These are phyloP conservation scores for Jackrogersella multiformis DNA, from an alignment of 495 filamentous ascomycete genomes.

Conservation along the genomic window DNA sequence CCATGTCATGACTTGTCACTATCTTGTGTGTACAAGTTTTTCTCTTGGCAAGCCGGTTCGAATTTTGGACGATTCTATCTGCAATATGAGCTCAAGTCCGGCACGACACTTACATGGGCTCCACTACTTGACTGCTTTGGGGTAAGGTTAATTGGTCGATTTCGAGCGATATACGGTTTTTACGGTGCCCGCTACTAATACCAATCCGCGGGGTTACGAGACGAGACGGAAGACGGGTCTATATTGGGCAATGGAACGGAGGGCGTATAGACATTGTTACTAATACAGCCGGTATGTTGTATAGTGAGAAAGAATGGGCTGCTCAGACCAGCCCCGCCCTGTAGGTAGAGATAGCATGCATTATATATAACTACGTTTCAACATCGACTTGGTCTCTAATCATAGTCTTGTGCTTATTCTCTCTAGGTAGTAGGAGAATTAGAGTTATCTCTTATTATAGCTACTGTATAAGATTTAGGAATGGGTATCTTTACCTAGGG, in stretches of 20 bases:
- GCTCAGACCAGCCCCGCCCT: neutral
- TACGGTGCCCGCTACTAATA: conserved; percentile 12
- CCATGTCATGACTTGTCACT: conserved; percentile 16
- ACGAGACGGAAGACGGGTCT: neutral
- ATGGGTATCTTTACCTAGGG: too few relatives aligned
- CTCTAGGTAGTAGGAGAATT: too few relatives aligned
- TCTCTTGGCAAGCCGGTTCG: conserved; percentile 14
- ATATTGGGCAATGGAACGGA: neutral
- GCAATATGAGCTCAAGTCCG: conserved; percentile 1
- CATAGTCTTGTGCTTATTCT: too few relatives aligned
- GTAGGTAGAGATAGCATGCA: conserved; percentile 17
- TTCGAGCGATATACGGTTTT: conserved; percentile 11
- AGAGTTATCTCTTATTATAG: too few relatives aligned
- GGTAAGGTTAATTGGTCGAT: neutral
- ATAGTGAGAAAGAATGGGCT: conserved; percentile 24
- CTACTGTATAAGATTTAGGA: too few relatives aligned
- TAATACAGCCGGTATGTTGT: conserved; percentile 18
- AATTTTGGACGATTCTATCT: conserved; percentile 11
- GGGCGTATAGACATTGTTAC: conserved; percentile 24
- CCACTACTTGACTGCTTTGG: conserved; percentile 1
- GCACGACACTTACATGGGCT: neutral
- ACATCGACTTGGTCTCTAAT: too few relatives aligned
- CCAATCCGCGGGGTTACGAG: conserved; percentile 10
- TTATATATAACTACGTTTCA: conserved; percentile 24
- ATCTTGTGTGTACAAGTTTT: conserved; percentile 9